A percentile compares a stretch with the other conserved stretches of the same genome.
Evolutionary conservation across 305 asterid genomes (phyloP).

Genomic region (Fraxinus ornus): DNA sequence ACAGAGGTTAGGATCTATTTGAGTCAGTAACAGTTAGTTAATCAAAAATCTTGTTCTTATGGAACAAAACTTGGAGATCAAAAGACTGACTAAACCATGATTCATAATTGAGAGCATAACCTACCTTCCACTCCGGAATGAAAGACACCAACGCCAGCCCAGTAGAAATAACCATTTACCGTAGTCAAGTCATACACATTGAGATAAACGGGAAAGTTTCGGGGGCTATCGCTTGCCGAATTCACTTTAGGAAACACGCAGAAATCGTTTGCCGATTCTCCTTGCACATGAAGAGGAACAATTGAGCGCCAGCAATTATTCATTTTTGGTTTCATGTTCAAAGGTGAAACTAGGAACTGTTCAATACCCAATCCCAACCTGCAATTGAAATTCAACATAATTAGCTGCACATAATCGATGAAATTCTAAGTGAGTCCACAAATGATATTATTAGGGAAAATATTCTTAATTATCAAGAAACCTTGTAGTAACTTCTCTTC

Average conservation of each 20-base stretch:
- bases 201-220: conserved; percentile 64
- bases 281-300: conserved; percentile 49
- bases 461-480: conserved; percentile 4
- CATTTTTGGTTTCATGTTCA: conserved; percentile 48
- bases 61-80: not conserved
- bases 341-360: conserved; percentile 37
- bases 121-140: conserved; percentile 91
- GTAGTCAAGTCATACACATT: conserved; percentile 82
- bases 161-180: conserved; percentile 65
- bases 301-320: conserved; percentile 56
- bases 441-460: not conserved
- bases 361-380: conserved; percentile 43
- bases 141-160: conserved; percentile 92
- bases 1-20: not conserved
- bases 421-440: not conserved
- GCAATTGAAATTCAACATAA: conserved; percentile 19
- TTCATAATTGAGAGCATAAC: conserved; percentile 19
- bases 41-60: not conserved
- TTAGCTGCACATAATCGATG: not conserved
- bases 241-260: conserved; percentile 59
- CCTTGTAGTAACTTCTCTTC: conserved; percentile 1
- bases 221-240: conserved; percentile 41
- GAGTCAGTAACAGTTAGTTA: not conserved
- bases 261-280: conserved; percentile 41
- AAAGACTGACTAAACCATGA: not conserved